phyloP scores from a whole-genome alignment of 352 stramenopile species.

The Pythium brachiatum region DNA sequence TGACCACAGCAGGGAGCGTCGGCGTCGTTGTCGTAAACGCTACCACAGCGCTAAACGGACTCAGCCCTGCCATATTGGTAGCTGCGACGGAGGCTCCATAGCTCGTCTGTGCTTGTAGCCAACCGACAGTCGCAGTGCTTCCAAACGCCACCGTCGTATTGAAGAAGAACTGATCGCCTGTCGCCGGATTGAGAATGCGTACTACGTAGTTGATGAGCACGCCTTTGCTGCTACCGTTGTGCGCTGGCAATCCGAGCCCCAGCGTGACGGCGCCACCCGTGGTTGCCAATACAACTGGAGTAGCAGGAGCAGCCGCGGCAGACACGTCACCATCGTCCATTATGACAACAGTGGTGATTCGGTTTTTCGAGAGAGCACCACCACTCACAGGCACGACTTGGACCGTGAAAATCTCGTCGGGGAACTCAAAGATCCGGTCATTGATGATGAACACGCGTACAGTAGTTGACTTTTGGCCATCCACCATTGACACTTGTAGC shows the following conservation, averaged over 20 bases:
- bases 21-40: conserved; percentile 39
- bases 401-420: conserved; percentile 45
- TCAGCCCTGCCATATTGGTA: conserved; percentile 26
- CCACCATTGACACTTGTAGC: conserved; percentile 34
- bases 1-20: conserved; percentile 36
- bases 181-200: conserved; percentile 20
- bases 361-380: conserved; percentile 22
- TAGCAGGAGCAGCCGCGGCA: conserved; percentile 27
- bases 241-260: conserved; percentile 26
- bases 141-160: conserved; percentile 17
- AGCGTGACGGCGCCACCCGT: conserved; percentile 47
- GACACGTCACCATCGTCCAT: conserved; percentile 53
- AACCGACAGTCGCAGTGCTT: conserved; percentile 30
- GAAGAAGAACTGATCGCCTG: neutral
- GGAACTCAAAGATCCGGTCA: conserved; percentile 49
- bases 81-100: conserved; percentile 49
- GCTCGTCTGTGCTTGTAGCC: conserved; percentile 18
- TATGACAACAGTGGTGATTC: conserved; percentile 36
- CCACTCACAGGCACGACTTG: conserved; percentile 33
- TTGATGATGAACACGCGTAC: conserved; percentile 59
- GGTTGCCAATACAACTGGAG: conserved; percentile 21
- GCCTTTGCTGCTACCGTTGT: conserved; percentile 51
- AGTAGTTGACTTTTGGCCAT: conserved; percentile 30
- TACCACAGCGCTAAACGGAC: conserved; percentile 33
- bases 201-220: conserved; percentile 35